These are phyloP conservation scores for Teunomyces lycoperdinae DNA, from an alignment of 805 yeast species.

Conservation along the genomic window DNA sequence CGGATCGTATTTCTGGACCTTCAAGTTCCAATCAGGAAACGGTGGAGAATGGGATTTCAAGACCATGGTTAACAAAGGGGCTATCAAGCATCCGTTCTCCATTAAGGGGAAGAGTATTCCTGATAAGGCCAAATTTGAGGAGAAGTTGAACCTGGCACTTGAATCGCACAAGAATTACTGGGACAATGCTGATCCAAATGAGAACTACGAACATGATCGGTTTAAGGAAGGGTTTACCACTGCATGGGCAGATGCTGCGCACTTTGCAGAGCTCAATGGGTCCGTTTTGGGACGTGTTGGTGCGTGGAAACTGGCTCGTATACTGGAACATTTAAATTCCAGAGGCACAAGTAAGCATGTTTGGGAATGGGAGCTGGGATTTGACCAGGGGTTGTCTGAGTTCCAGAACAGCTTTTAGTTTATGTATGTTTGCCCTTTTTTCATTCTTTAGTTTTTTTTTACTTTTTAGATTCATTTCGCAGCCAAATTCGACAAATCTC, in stretches of 20 bases:
- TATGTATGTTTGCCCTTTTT: neutral
- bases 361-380: conserved; percentile 95
- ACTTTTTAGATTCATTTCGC: neutral
- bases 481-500: neutral
- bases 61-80: conserved; percentile 68
- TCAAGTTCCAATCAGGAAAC: conserved; percentile 78
- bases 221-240: conserved; percentile 73
- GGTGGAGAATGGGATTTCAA: conserved; percentile 97
- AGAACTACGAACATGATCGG: conserved; percentile 75
- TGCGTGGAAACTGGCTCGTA: conserved; percentile 67
- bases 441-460: neutral
- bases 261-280: conserved; percentile 65
- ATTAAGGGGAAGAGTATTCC: conserved; percentile 33
- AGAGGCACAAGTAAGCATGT: conserved; percentile 56
- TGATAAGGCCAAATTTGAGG: conserved; percentile 39
- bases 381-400: conserved; percentile 55
- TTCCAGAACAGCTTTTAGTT: conserved; percentile 18
- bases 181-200: conserved; percentile 55
- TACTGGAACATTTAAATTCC: conserved; percentile 53
- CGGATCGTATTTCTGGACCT: conserved; percentile 91
- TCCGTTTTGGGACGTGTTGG: conserved; percentile 70
- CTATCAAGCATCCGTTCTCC: conserved; percentile 25
- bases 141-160: conserved; percentile 33
- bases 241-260: conserved; percentile 72
- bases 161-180: conserved; percentile 63